A percentile compares a stretch with the other conserved stretches of the same genome.
Conservation (phyloP, 1,284 basidiomycete genomes). For the Sporisorium iseilematis-ciliati region DNA sequence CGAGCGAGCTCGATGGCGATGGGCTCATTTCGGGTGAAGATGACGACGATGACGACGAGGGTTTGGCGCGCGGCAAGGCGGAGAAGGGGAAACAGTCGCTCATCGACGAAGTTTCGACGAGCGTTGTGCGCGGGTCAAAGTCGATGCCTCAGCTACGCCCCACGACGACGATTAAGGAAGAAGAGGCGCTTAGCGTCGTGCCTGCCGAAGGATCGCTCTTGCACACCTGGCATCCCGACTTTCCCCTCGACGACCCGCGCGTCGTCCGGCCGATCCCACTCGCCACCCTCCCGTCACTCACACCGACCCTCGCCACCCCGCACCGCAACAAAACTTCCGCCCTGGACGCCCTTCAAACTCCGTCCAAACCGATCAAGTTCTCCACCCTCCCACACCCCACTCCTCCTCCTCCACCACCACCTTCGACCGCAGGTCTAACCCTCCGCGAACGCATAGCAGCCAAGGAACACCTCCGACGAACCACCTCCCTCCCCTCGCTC, state of each 20-base stretch:
- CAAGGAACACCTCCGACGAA: slow-evolving; percentile 51
- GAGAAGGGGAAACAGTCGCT: slow-evolving; percentile 25
- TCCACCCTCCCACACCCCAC: background rate
- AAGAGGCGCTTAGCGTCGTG: slow-evolving; percentile 18
- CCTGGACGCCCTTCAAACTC: slow-evolving; percentile 6
- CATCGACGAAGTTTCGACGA: slow-evolving; percentile 36
- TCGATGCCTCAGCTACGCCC: slow-evolving; percentile 20
- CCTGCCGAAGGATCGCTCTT: slow-evolving; percentile 23
- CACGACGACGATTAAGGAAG: background rate
- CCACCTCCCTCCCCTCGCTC: slow-evolving; percentile 25
- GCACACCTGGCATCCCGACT: slow-evolving; percentile 39
- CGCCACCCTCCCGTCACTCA: slow-evolving; percentile 33
- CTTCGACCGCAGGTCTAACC: slow-evolving; percentile 20
- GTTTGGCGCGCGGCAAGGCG: background rate
- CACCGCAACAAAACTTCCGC: slow-evolving; percentile 27
- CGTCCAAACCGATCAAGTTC: slow-evolving; percentile 23
- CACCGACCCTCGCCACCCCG: slow-evolving; percentile 27
- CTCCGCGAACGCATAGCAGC: slow-evolving; percentile 54
- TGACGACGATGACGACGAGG: slow-evolving; percentile 27
- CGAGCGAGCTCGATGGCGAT: slow-evolving; percentile 28
- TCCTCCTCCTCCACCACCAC: background rate
- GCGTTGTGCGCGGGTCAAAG: slow-evolving; percentile 17
- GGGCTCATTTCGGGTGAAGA: slow-evolving; percentile 23
- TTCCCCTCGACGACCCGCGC: slow-evolving; percentile 32
- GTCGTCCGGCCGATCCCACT: slow-evolving; percentile 38